Percentiles rank a stretch among this genome's conserved stretches.
These are phyloP conservation scores for Striga hermonthica DNA, from an alignment of 305 asterid genomes.

Conservation along the genomic window DNA sequence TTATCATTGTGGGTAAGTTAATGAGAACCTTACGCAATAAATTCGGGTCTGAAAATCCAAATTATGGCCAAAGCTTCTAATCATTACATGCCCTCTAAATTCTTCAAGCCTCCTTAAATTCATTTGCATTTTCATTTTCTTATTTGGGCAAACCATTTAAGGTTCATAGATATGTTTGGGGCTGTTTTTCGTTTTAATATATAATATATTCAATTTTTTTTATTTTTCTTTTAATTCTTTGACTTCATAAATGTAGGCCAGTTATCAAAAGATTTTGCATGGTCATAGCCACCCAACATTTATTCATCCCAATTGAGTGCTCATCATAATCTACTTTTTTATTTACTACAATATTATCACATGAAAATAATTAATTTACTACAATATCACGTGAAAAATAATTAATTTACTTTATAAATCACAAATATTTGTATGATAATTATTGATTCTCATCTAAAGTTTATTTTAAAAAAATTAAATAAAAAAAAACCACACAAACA, in stretches of 20 bases:
- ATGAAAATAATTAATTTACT: too few relatives aligned
- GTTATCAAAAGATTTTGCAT: conserved; percentile 44
- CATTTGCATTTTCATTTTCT: background rate
- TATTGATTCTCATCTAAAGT: too few relatives aligned
- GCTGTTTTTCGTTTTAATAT: conserved; percentile 36
- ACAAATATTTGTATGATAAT: too few relatives aligned
- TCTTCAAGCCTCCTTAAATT: conserved; percentile 28
- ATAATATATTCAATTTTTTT: conserved; percentile 5
- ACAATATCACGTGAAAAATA: too few relatives aligned
- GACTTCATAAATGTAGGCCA: conserved; percentile 37
- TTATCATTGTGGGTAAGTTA: conserved; percentile 32
- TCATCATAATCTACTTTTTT: conserved; percentile 58
- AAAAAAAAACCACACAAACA: too few relatives aligned
- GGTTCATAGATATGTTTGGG: conserved; percentile 26
- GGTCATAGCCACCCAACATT: conserved; percentile 40
- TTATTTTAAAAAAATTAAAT: too few relatives aligned
- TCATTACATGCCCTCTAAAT: conserved; percentile 26
- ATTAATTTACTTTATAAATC: too few relatives aligned
- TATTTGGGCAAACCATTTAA: conserved; percentile 32
- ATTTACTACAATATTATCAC: too few relatives aligned
- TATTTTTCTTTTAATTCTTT: too few relatives aligned
- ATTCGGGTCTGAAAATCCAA: conserved; percentile 38
- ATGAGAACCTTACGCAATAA: conserved; percentile 38
- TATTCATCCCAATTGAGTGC: conserved; percentile 45
- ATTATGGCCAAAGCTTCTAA: conserved; percentile 48